A percentile compares a stretch with the other conserved stretches of the same genome.
Evolutionary conservation across 805 yeast species (phyloP).

Genomic region (Ogataea polymorpha): DNA sequence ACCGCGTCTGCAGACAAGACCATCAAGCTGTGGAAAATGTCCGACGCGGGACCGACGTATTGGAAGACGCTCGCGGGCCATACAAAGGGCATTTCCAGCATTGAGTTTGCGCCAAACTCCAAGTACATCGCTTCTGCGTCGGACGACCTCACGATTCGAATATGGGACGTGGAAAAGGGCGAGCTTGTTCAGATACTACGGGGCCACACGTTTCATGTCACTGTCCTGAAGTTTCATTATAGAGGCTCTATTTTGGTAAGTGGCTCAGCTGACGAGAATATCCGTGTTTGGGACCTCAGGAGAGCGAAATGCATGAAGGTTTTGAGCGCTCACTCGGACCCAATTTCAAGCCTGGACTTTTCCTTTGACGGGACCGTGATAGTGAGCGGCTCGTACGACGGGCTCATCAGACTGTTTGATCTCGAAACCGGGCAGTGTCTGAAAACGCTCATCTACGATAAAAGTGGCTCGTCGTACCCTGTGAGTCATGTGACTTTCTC

Average conservation of each 20-base stretch:
- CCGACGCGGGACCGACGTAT: slow-evolving; percentile 28
- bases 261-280: slow-evolving; percentile 88
- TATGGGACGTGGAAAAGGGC: slow-evolving; percentile 61
- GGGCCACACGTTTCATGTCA: slow-evolving; percentile 86
- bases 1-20: slow-evolving; percentile 55
- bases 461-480: slow-evolving; percentile 72
- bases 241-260: slow-evolving; percentile 78
- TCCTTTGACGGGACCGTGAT: slow-evolving; percentile 79
- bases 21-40: slow-evolving; percentile 54
- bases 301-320: slow-evolving; percentile 71
- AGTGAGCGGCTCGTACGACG: slow-evolving; percentile 87
- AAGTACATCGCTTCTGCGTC: slow-evolving; percentile 76
- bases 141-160: slow-evolving; percentile 75
- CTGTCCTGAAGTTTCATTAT: slow-evolving; percentile 62
- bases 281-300: slow-evolving; percentile 83
- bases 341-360: slow-evolving; percentile 73
- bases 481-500: slow-evolving; percentile 70
- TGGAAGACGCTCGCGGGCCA: slow-evolving; percentile 52
- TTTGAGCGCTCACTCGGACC: slow-evolving; percentile 89
- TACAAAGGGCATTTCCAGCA: slow-evolving; percentile 64
- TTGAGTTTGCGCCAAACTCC: slow-evolving; percentile 76
- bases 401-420: slow-evolving; percentile 84
- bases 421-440: slow-evolving; percentile 86
- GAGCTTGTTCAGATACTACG: slow-evolving; percentile 49
- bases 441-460: slow-evolving; percentile 80